Base-by-base conservation (phyloP, 2,329 filamentous ascomycete genomes). In the Xylariaceae sp. region DNA sequence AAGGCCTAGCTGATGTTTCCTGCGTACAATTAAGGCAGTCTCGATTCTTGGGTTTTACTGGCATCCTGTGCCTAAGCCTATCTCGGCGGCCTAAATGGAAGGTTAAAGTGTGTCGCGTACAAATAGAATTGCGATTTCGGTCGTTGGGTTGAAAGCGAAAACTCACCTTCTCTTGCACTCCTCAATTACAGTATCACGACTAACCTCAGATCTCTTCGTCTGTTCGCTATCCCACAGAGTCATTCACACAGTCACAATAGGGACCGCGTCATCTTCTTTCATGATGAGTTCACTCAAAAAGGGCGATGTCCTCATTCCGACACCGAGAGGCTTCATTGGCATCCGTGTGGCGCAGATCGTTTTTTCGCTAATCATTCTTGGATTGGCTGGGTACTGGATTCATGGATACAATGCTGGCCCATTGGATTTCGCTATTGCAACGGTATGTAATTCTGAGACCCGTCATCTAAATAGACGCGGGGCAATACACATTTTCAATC, bases 241-340 rank as follows among this genome's bases (percentile, higher is more conserved):
- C 27, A 32, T 3, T 32, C 27, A 32, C 16, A 12, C 7, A 8
- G 27, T 32, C 4, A 37, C 14, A 12, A 17, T n/a, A n/a, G n/a
- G n/a, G n/a, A n/a, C n/a, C n/a, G n/a, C n/a, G n/a, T n/a, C n/a
- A n/a, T n/a, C n/a, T n/a, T n/a, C n/a, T n/a, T 35, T 34, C 29
- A 34, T 43, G 20, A 57, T 58, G 56, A 56, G 57, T 35, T 47
- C 51, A 8, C 39, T 53, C 34, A 59, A 47, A 42, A 57, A 56
- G 21, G 58, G 58, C 36, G 40, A 58, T 38, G 44, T 32, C 44
- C 54, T 74, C 46, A 66, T 75, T 45, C 52, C 60, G 25, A 67
- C 71, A 19, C 71, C 73, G 7, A 42, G 57, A 16, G 75, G 72
- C 72, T 55, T 76, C n/a, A 56, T 67, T 21, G 62, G 64, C 16